Conservation (phyloP, 495 filamentous ascomycete genomes). For the Hypoxylon cercidicola region DNA sequence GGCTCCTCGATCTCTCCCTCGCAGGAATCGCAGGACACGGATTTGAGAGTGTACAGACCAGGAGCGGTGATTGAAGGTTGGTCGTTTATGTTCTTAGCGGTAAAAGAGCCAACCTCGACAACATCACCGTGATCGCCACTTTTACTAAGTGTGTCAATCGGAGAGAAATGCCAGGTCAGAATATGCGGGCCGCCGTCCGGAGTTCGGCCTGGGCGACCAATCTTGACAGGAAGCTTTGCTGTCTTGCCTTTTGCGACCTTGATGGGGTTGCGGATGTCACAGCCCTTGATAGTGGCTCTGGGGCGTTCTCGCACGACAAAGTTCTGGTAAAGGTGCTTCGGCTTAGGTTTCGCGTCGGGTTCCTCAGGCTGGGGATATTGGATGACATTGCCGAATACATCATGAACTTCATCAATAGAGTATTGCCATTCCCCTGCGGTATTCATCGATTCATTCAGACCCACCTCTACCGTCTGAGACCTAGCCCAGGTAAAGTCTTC, state of each 20-base stretch:
- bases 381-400: constrained; percentile 87
- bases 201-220: constrained; percentile 67
- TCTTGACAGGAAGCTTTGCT: constrained; percentile 76
- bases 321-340: constrained; percentile 72
- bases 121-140: constrained; percentile 70
- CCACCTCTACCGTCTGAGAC: constrained; percentile 75
- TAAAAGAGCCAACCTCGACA: constrained; percentile 62
- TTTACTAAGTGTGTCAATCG: constrained; percentile 68
- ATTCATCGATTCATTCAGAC: constrained; percentile 87
- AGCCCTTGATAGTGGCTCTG: constrained; percentile 72
- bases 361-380: constrained; percentile 80
- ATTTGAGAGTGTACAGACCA: constrained; percentile 84
- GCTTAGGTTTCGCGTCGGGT: constrained; percentile 66
- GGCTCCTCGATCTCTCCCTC: constrained; percentile 90
- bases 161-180: constrained; percentile 76
- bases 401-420: constrained; percentile 87
- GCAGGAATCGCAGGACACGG: constrained; percentile 81
- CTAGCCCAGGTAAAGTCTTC: constrained; percentile 84
- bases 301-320: constrained; percentile 92
- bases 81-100: constrained; percentile 60
- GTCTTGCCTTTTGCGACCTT: constrained; percentile 79
- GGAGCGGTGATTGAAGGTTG: constrained; percentile 72
- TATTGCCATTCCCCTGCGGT: constrained; percentile 85
- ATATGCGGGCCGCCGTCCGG: constrained; percentile 66
- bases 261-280: constrained; percentile 80